Evolutionary conservation across 176 grass and related monocot genomes (phyloP).

Genomic region (Oryza coarctata): DNA sequence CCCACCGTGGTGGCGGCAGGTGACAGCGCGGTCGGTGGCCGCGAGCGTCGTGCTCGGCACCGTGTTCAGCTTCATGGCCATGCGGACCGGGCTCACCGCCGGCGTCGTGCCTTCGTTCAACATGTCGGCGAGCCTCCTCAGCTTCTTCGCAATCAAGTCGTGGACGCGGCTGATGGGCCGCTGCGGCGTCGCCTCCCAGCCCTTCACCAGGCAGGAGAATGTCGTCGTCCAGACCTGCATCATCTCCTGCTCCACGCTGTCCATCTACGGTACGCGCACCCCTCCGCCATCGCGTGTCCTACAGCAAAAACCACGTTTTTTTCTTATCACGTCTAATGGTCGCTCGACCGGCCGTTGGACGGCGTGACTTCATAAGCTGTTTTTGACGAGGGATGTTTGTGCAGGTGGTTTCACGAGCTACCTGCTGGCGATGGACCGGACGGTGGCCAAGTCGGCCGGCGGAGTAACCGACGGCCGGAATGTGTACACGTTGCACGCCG

Average conservation of each 20-base stretch:
- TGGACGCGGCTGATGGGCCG: slow-evolving; percentile 34
- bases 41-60: slow-evolving; percentile 33
- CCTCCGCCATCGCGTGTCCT: background rate
- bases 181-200: slow-evolving; percentile 27
- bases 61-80: slow-evolving; percentile 52
- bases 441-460: slow-evolving; percentile 22
- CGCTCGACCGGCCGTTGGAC: background rate
- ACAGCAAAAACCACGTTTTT: background rate
- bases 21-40: slow-evolving; percentile 36
- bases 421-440: slow-evolving; percentile 39
- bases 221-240: slow-evolving; percentile 47
- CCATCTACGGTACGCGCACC: slow-evolving; percentile 27
- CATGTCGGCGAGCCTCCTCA: slow-evolving; percentile 47
- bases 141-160: slow-evolving; percentile 42
- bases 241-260: slow-evolving; percentile 38
- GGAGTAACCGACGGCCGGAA: background rate
- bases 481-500: slow-evolving; percentile 4
- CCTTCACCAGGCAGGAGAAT: slow-evolving; percentile 49
- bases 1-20: slow-evolving; percentile 44
- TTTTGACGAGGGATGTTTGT: background rate
- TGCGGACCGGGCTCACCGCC: slow-evolving; percentile 45
- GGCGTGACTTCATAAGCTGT: too few species aligned
- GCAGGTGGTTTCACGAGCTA: slow-evolving; percentile 50
- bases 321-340: background rate
- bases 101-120: slow-evolving; percentile 50